phyloP scores from a whole-genome alignment of 1,284 basidiomycete species.

The Ceratobasidium sp. region DNA sequence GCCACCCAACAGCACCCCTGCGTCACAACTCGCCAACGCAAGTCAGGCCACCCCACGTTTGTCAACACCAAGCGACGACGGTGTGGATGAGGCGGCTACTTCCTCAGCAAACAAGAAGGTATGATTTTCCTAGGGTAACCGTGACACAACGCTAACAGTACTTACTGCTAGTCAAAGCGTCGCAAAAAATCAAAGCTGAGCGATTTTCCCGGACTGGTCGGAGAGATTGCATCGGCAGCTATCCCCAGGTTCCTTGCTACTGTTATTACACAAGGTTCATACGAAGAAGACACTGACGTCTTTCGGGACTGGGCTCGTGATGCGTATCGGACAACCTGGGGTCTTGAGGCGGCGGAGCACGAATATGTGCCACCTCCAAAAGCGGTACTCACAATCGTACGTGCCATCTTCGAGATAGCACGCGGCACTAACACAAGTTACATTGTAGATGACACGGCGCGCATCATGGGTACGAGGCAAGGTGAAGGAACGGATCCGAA shows the following conservation, averaged over 20 bases:
- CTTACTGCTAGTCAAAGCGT: neutral
- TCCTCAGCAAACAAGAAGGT: too few relatives aligned
- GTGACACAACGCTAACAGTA: neutral
- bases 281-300: neutral
- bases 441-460: slow-evolving; percentile 4
- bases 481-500: neutral
- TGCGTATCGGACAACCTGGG: neutral
- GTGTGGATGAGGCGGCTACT: too few relatives aligned
- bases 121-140: too few relatives aligned
- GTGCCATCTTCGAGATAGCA: neutral
- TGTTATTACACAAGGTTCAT: slow-evolving; percentile 3
- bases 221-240: slow-evolving; percentile 10
- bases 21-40: too few relatives aligned
- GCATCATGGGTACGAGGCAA: slow-evolving; percentile 19
- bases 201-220: slow-evolving; percentile 8
- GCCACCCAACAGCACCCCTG: neutral
- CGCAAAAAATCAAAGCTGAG: neutral
- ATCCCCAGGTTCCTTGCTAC: slow-evolving; percentile 20
- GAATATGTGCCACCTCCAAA: slow-evolving; percentile 16
- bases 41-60: too few relatives aligned
- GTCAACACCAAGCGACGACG: too few relatives aligned
- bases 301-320: slow-evolving; percentile 16
- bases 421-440: neutral
- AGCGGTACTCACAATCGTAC: slow-evolving; percentile 4
- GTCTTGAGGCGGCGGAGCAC: neutral